A percentile compares a stretch with the other conserved stretches of the same genome.
These are phyloP conservation scores for Lactifluus pinguis DNA, from an alignment of 768 basidiomycete genomes.

Conservation along the genomic window DNA sequence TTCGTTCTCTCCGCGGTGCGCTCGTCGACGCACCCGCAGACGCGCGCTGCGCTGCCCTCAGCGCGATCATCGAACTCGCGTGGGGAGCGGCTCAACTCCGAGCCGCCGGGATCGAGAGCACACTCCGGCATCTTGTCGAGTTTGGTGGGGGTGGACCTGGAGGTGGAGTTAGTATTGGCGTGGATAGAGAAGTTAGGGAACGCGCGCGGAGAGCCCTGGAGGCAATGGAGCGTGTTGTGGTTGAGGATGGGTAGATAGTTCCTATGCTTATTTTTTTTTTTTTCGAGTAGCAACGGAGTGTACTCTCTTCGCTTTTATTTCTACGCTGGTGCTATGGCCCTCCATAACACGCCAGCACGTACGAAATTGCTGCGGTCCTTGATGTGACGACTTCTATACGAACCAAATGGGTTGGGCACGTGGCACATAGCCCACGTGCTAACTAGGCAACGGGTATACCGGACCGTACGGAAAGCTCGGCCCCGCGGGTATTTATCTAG, in stretches of 20 bases:
- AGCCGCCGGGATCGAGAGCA: slow-evolving; percentile 38
- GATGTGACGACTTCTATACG: too few species aligned
- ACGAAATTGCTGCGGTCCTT: too few species aligned
- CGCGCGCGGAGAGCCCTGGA: slow-evolving; percentile 49
- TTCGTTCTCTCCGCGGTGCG: slow-evolving; percentile 44
- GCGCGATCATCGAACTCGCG: slow-evolving; percentile 51
- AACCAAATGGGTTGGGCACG: too few species aligned
- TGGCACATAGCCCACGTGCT: too few species aligned
- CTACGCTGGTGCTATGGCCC: too few species aligned
- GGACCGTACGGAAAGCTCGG: too few species aligned
- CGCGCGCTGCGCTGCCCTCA: slow-evolving; percentile 50
- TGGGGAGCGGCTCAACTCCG: slow-evolving; percentile 33
- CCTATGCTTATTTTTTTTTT: too few species aligned
- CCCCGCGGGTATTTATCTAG: too few species aligned
- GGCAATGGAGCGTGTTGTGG: slow-evolving; percentile 28
- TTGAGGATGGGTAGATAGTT: neutral
- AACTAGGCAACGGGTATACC: too few species aligned
- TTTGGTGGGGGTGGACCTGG: slow-evolving; percentile 26
- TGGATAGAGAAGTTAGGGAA: slow-evolving; percentile 44
- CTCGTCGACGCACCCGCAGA: slow-evolving; percentile 52
- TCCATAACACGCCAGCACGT: too few species aligned
- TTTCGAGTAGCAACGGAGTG: too few species aligned
- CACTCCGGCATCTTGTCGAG: slow-evolving; percentile 36
- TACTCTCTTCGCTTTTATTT: too few species aligned
- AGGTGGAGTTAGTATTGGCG: slow-evolving; percentile 25